A percentile compares a stretch with the other conserved stretches of the same genome.
Evolutionary conservation across 2,329 filamentous ascomycete species (phyloP).

Genomic region (Diaporthe sp.): DNA sequence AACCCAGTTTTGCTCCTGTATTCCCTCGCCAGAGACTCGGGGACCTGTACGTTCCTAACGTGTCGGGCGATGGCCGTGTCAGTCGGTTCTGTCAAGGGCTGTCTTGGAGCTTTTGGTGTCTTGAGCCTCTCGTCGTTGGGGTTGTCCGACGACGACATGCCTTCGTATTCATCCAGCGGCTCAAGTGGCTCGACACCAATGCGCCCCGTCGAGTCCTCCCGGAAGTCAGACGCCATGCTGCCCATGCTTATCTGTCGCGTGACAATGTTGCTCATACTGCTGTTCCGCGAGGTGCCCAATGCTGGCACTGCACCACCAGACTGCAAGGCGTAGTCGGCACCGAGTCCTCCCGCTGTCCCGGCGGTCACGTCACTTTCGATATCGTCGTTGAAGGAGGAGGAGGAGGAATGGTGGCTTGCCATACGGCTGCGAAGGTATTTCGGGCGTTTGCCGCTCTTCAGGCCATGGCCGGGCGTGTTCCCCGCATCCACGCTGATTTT

Average conservation of each 20-base stretch:
- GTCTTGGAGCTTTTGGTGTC: constrained; percentile 76
- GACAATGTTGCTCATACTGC: constrained; percentile 66
- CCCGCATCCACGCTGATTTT: constrained; percentile 56
- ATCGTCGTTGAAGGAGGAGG: constrained; percentile 73
- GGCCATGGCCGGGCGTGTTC: constrained; percentile 59
- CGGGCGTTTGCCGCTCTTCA: constrained; percentile 62
- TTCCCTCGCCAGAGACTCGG: constrained; percentile 87
- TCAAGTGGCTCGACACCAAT: constrained; percentile 59
- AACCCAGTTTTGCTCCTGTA: constrained; percentile 82
- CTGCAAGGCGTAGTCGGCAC: constrained; percentile 85
- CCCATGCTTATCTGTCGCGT: constrained; percentile 87
- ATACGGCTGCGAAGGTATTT: constrained; percentile 70
- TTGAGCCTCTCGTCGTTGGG: constrained; percentile 64
- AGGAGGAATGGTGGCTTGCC: constrained; percentile 70
- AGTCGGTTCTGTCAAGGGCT: constrained; percentile 75
- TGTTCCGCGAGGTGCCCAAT: constrained; percentile 59
- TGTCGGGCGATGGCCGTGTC: constrained; percentile 91
- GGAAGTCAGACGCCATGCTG: constrained; percentile 85
- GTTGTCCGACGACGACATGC: constrained; percentile 40
- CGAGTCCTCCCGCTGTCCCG: constrained; percentile 53
- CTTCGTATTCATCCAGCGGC: constrained; percentile 62
- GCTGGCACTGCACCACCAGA: constrained; percentile 80
- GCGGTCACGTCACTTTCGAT: constrained; percentile 80
- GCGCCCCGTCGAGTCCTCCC: constrained; percentile 63
- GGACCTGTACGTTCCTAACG: constrained; percentile 90